phyloP scores from a whole-genome alignment of 768 basidiomycete genomes.

The Leccinellum albellum region DNA sequence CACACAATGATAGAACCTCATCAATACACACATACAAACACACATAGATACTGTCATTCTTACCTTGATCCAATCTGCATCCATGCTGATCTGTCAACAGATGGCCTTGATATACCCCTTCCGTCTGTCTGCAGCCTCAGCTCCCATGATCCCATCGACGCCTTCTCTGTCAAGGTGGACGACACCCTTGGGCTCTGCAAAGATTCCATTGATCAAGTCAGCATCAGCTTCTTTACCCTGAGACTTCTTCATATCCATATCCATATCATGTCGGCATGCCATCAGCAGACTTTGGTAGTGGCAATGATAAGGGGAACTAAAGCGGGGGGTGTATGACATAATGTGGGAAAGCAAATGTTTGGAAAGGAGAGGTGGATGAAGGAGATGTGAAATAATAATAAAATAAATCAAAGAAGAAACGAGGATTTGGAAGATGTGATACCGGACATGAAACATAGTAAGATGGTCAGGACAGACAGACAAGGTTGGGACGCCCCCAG shows the following conservation, averaged over 20 bases:
- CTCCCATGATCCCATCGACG: constrained; percentile 54
- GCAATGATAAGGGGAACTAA: constrained; percentile 10
- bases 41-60: constrained; percentile 8
- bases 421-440: too few species aligned
- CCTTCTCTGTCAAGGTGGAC: constrained; percentile 46
- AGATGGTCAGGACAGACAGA: background rate
- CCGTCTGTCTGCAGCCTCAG: constrained; percentile 55
- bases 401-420: background rate
- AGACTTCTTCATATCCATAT: background rate
- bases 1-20: background rate
- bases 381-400: background rate
- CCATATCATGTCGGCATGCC: background rate
- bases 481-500: too few species aligned
- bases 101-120: constrained; percentile 54
- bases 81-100: constrained; percentile 57
- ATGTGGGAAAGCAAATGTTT: background rate
- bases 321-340: background rate
- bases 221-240: background rate
- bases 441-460: background rate
- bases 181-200: constrained; percentile 50
- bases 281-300: constrained; percentile 11
- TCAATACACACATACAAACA: background rate
- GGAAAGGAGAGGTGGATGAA: background rate
- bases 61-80: constrained; percentile 69
- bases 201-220: constrained; percentile 1